A percentile compares a stretch with the other conserved stretches of the same genome.
These are phyloP conservation scores for Carex myosuroides DNA, from an alignment of 176 grass and related monocot genomes.

Conservation along the genomic window DNA sequence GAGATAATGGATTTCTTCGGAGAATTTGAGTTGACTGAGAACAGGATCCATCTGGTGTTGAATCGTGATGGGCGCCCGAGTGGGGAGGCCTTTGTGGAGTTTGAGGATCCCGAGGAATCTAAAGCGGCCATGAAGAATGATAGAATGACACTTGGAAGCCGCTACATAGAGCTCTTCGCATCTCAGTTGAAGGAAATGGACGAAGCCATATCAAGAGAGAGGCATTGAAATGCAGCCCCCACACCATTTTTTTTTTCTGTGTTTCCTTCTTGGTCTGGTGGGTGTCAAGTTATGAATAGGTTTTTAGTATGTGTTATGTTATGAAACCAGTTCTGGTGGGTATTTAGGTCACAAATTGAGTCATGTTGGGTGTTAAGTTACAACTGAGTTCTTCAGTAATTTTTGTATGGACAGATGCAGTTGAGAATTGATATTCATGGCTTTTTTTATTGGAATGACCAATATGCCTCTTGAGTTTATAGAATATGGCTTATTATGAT, in stretches of 20 bases:
- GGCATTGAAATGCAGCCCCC: not conserved
- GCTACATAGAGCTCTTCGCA: conserved; percentile 37
- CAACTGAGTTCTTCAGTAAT: no score
- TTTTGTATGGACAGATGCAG: no score
- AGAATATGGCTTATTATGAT: no score
- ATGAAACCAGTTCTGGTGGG: no score
- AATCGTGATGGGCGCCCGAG: conserved; percentile 32
- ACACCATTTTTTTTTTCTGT: not conserved
- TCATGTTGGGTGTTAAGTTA: not conserved
- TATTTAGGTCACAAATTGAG: not conserved
- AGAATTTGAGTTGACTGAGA: conserved; percentile 23
- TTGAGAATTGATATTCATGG: no score
- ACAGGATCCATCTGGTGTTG: conserved; percentile 21
- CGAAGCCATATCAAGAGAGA: not conserved
- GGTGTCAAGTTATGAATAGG: not conserved
- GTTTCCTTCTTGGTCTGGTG: not conserved
- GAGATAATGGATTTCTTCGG: conserved; percentile 34
- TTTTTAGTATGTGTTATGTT: not conserved
- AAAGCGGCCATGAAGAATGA: conserved; percentile 38
- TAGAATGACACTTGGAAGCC: conserved; percentile 38
- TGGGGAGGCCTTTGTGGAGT: conserved; percentile 42
- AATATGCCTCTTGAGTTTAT: no score
- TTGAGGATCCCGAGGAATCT: conserved; percentile 18
- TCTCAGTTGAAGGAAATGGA: not conserved
- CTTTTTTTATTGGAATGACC: no score